Evolutionary conservation across 495 filamentous ascomycete species (phyloP).

Genomic region (Thozetella sp.): DNA sequence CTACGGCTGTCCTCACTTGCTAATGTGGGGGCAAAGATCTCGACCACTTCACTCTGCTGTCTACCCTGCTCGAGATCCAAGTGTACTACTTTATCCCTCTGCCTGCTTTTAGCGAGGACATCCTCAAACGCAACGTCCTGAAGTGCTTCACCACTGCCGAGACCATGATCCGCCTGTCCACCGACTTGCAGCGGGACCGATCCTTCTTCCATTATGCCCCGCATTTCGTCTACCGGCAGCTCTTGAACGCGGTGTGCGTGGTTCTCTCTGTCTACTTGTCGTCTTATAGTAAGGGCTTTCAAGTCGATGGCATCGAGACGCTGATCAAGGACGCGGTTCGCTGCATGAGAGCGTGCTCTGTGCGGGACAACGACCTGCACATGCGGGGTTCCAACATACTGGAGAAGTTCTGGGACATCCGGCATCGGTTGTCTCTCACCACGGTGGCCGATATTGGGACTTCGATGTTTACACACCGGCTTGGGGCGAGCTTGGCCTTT

Average conservation of each 20-base stretch:
- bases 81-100: conserved; percentile 45
- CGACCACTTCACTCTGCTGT: conserved; percentile 38
- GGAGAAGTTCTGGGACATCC: conserved; percentile 30
- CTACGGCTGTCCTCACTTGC: neutral
- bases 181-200: conserved; percentile 26
- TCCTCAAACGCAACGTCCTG: conserved; percentile 39
- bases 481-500: conserved; percentile 39
- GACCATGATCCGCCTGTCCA: conserved; percentile 26
- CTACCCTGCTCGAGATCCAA: conserved; percentile 44
- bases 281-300: conserved; percentile 23
- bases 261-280: conserved; percentile 39
- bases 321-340: conserved; percentile 20
- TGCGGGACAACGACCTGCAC: conserved; percentile 31
- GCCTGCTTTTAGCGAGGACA: conserved; percentile 27
- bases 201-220: conserved; percentile 38
- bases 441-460: conserved; percentile 14
- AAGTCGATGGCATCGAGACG: conserved; percentile 14
- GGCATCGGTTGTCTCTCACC: conserved; percentile 13
- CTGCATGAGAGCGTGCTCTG: conserved; percentile 19
- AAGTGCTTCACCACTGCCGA: conserved; percentile 41
- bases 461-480: conserved; percentile 28
- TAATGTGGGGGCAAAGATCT: conserved; percentile 25
- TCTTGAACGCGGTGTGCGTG: conserved; percentile 34
- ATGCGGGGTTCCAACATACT: conserved; percentile 32
- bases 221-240: conserved; percentile 39